phyloP scores from a whole-genome alignment of 2,329 filamentous ascomycete species.

The Sclerotinia sclerotiorum region DNA sequence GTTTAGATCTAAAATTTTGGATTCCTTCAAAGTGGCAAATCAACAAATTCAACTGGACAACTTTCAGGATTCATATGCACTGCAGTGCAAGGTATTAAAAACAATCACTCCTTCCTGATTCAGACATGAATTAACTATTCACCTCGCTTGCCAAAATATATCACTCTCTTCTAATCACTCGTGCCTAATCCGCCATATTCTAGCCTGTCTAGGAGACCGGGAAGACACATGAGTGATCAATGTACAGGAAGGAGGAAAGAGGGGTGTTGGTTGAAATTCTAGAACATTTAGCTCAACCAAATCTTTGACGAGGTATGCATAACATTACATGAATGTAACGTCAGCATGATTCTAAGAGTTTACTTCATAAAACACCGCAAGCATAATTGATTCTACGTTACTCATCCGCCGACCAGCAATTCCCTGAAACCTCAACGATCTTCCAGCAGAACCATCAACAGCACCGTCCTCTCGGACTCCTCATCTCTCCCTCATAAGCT shows the following conservation, averaged over 20 bases:
- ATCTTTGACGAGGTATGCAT: background rate
- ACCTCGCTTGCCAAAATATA: background rate
- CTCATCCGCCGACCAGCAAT: no score
- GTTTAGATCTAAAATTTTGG: background rate
- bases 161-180: background rate
- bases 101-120: background rate
- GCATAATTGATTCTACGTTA: background rate
- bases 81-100: background rate
- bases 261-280: no score
- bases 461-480: no score
- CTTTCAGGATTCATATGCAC: background rate
- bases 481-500: background rate
- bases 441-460: background rate
- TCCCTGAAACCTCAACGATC: no score
- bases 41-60: no score
- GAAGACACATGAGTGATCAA: no score
- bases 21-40: no score
- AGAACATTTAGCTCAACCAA: no score
- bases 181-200: background rate
- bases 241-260: background rate
- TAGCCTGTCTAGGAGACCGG: background rate
- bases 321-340: no score
- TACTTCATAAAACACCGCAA: background rate
- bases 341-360: background rate
- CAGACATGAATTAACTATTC: no score